Percentiles rank a stretch among this genome's conserved stretches.
Conservation (phyloP, 805 yeast genomes). For the Hanseniaspora osmophila region DNA sequence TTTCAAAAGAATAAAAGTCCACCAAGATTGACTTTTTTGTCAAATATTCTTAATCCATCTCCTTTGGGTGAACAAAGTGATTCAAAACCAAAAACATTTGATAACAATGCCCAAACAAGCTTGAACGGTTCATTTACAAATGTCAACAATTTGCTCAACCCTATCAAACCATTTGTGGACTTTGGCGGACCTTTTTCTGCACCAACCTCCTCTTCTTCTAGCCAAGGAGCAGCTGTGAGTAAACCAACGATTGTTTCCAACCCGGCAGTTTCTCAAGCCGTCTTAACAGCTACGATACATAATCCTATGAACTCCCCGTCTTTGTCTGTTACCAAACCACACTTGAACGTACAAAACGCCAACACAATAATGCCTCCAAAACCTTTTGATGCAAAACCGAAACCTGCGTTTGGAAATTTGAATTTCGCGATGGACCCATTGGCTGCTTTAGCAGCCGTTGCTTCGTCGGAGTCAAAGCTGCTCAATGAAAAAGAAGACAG, state of each 20-base stretch:
- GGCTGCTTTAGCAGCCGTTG: constrained; percentile 26
- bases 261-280: no score
- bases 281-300: no score
- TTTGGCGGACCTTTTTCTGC: background rate
- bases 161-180: background rate
- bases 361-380: no score
- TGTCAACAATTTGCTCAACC: background rate
- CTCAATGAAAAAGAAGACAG: constrained; percentile 3
- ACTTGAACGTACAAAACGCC: no score
- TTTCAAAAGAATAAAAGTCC: no score
- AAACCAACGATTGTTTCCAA: no score
- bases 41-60: constrained; percentile 2
- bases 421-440: constrained; percentile 23
- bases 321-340: no score
- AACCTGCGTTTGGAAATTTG: background rate
- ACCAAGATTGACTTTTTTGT: no score
- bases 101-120: background rate
- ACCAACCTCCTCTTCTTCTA: background rate
- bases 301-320: no score
- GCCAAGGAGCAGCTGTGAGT: no score
- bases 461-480: constrained; percentile 16
- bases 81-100: background rate
- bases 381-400: no score
- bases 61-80: background rate
- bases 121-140: background rate